Base-by-base conservation (phyloP, 2,329 filamentous ascomycete species). In the Cladosporium austrohemisphaericum region DNA sequence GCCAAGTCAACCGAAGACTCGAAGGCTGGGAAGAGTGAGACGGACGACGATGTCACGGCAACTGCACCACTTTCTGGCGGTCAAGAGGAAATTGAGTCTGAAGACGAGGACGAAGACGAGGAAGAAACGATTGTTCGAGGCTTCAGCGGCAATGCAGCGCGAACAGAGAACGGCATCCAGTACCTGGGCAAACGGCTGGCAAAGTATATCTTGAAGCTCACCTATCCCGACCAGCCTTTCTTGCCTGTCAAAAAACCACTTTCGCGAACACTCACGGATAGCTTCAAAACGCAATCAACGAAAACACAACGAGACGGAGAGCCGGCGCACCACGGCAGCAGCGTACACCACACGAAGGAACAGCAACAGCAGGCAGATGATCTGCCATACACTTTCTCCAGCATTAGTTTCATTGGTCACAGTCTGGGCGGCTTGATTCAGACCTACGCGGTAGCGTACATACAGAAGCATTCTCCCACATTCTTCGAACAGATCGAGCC, bases 161-260 rank as follows among this genome's bases (percentile, higher is more conserved):
- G 86, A 50, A 98, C 93, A 2, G 93, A 98, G 70, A 84, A 85
- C 56, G 93, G 93, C 13, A 97, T 98, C 62, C 95, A 97, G 67
- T 98, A 95, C 67, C 79, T 98, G 4, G 93, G 93, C 16, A 97
- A 97, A 67, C 81, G 93, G 43, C 79, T 98, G 20, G 93, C 93
- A 16, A 91, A 91, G 72, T 95, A 92, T 65, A 81, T 97, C 23
- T 76, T 98, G 35, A 80, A 85, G 45, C 84, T 95, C 72, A 95
- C 92, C 23, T 95, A 95, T 64, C 93, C 93, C 0, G 90, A 96
- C 62, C 91, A 97, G 61, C 90, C 92, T 4, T 95, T 85, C 60
- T 74, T 91, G 1, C 91, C 92, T 0, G 65, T 76, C 35, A 82
- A 81, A 61, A 77, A 73, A 53, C 70, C 75, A 4, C 72, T 79